Conservation (phyloP, 441 rosid genomes). For the Pelargonium citronellum region DNA sequence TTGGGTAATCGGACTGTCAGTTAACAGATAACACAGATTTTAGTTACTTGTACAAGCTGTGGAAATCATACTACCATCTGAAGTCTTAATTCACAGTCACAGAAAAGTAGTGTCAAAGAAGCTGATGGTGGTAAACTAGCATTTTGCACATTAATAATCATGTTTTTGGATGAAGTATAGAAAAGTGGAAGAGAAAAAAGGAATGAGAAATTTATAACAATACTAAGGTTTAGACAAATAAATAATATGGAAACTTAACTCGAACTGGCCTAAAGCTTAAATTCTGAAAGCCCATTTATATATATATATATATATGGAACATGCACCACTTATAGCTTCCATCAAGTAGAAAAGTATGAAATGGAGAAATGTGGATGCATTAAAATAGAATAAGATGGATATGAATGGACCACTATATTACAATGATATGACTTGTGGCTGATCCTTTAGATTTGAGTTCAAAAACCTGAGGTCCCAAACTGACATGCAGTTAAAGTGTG, state of each 20-base stretch:
- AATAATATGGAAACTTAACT: not conserved
- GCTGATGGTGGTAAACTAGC: not conserved
- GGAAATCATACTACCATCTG: not conserved
- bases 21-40: slow-evolving; percentile 16
- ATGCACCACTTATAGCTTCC: not conserved
- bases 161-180: not conserved
- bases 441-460: not conserved
- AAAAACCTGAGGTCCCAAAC: not conserved
- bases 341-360: too few species aligned
- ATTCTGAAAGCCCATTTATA: too few species aligned
- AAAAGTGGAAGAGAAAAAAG: not conserved
- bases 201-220: too few species aligned
- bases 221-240: too few species aligned
- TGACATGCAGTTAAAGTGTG: not conserved
- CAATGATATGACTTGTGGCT: not conserved
- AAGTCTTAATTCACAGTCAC: not conserved
- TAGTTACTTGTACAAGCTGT: not conserved
- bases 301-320: too few species aligned
- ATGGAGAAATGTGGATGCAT: too few species aligned
- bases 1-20: slow-evolving; percentile 79
- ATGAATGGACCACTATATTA: too few species aligned
- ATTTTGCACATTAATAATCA: not conserved
- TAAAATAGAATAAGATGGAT: too few species aligned
- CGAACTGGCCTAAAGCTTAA: not conserved
- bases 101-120: too few species aligned